Evolutionary conservation across 257 asterid species (phyloP).

Genomic region (Cruciata laevipes): DNA sequence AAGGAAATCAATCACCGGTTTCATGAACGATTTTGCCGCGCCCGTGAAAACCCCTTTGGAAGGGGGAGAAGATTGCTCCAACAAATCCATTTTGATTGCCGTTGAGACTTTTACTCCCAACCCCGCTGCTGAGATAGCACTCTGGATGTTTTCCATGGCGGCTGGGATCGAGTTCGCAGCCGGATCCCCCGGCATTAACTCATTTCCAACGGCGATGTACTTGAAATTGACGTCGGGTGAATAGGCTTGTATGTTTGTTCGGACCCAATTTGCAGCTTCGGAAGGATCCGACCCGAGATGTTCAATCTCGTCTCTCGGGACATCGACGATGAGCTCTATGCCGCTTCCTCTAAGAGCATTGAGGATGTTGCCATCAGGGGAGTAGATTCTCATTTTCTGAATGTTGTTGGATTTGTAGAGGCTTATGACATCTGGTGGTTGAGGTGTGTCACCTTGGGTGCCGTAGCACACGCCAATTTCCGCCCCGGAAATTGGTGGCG

Average conservation of each 20-base stretch:
- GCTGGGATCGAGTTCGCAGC: slow-evolving; percentile 10
- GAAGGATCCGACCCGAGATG: slow-evolving; percentile 15
- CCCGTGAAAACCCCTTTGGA: slow-evolving; percentile 15
- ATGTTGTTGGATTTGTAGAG: slow-evolving; percentile 27
- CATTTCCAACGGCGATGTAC: slow-evolving; percentile 37
- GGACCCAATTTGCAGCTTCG: slow-evolving; percentile 30
- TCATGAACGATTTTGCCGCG: slow-evolving; percentile 2
- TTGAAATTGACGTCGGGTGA: slow-evolving; percentile 22
- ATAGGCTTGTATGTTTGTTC: slow-evolving; percentile 12
- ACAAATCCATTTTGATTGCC: slow-evolving; percentile 7
- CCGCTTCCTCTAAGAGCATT: slow-evolving; percentile 27
- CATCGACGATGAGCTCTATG: slow-evolving; percentile 26
- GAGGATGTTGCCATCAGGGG: slow-evolving; percentile 14
- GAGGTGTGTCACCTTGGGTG: slow-evolving; percentile 24
- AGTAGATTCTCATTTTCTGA: slow-evolving; percentile 19
- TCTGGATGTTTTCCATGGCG: slow-evolving; percentile 28
- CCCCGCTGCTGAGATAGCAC: slow-evolving; percentile 3
- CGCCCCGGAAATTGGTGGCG: slow-evolving; percentile 14
- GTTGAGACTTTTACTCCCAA: slow-evolving; percentile 33
- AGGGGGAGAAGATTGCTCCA: slow-evolving; percentile 26
- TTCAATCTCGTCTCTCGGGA: slow-evolving; percentile 20
- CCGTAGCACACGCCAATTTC: slow-evolving; percentile 31
- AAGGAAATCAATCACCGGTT: slow-evolving; percentile 24
- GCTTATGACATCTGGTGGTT: slow-evolving; percentile 14
- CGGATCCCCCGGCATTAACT: slow-evolving; percentile 8